Conservation (phyloP, 2,329 filamentous ascomycete species). For the Leptosphaerulina australis region DNA sequence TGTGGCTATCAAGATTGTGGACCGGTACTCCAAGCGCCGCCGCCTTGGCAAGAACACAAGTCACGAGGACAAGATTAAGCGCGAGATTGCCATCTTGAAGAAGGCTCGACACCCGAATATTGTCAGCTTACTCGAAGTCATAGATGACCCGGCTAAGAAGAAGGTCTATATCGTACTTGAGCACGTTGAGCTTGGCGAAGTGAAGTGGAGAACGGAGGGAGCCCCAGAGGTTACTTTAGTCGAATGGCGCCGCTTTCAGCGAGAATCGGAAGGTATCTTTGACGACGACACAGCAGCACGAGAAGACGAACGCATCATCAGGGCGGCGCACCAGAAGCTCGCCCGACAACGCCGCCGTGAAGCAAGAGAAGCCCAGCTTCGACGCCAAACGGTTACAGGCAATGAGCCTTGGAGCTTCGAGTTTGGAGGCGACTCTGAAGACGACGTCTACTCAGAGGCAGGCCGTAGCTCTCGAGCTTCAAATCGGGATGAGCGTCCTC, state of each 20-base stretch:
- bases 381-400: conserved; percentile 46
- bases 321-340: conserved; percentile 43
- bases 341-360: conserved; percentile 53
- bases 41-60: conserved; percentile 79
- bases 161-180: conserved; percentile 99
- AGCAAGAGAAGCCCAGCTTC: conserved; percentile 44
- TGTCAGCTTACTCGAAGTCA: conserved; percentile 92
- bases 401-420: conserved; percentile 84
- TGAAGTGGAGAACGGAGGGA: conserved; percentile 90
- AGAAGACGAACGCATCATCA: conserved; percentile 54
- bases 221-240: conserved; percentile 80
- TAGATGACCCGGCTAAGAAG: conserved; percentile 92
- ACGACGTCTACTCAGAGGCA: conserved; percentile 54
- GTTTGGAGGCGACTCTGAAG: conserved; percentile 68
- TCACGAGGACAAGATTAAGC: conserved; percentile 82
- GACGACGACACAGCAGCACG: conserved; percentile 50
- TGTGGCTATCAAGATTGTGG: conserved; percentile 98
- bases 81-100: conserved; percentile 96
- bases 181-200: conserved; percentile 91
- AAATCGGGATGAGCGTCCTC: conserved; percentile 26
- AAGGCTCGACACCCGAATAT: conserved; percentile 98
- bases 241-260: conserved; percentile 80
- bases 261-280: conserved; percentile 62
- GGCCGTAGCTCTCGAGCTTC: conserved; percentile 37
- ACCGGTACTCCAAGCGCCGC: conserved; percentile 90